Base-by-base conservation (phyloP, 305 asterid species). In the Euphrasia arctica region DNA sequence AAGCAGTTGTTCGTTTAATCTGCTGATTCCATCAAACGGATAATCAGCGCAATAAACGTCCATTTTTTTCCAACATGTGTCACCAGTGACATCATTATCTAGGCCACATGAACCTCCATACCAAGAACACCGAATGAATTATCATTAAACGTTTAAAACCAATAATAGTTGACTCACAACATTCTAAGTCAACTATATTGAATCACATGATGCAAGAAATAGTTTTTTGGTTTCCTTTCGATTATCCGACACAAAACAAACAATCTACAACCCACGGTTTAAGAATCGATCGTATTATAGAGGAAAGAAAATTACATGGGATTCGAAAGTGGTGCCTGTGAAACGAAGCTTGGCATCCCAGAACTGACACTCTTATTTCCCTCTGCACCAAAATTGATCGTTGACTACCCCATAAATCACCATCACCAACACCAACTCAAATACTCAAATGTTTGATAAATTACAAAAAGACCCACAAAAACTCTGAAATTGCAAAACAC, bases 281-380 rank as follows among this genome's bases (percentile, higher is more conserved):
- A 12, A 51, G 14, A 5, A 51, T 25, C 27, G 27, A 25, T 25
- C 27, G 27, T 25, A 9, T 56, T 9, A 6, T 13, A 18, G 41
- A 56, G 42, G 29, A 12, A 56, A 60, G 66, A 71, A 39, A 62
- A 29, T 73, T 85, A 88, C 98, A 83, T 91, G 77, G 78, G 73
- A 80, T 74, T 83, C 49, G 87, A 74, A 77, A 65, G 69, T 45
- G 86, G 80, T 34, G 79, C 55, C 72, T 81, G 93, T 71, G 94
- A 77, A 75, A 79, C 65, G 80, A 86, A 85, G 83, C 95, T 88
- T 70, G 96, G 91, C 91, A 84, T 90, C 83, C 73, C 88, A 77
- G 82, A 65, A 78, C 70, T 31, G 69, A 60, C 45, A 2, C 45
- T 39, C 3, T 39, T 8, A 39, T 39, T 39, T 39, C 71, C 81